Evolutionary conservation across 331 rosid genomes (phyloP), one percentile per base, ranked within the genome.

Genomic region (Dryas integrifolia): DNA sequence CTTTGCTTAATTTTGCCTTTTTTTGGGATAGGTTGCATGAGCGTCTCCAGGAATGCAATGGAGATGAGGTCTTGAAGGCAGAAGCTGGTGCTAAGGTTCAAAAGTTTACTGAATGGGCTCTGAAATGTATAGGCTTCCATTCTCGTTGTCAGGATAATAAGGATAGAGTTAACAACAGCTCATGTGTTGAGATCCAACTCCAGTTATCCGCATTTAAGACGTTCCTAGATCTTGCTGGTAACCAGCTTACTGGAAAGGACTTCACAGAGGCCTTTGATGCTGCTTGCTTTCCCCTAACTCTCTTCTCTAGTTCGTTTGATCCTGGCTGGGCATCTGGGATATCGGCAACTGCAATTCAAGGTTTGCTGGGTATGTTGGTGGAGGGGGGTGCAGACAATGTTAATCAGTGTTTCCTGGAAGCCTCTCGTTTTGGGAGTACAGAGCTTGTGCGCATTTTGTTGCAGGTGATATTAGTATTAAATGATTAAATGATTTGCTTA

Each of bases 321-420:
- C 92, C 92, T 65, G 89, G 92, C 47, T 90, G 96, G 94, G 94
- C 94, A 58, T 83, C 83, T 77, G 92, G 94, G 68, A 79, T 88
- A 51, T 91, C 97, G 30, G 92, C 91, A 26, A 82, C 92, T 38
- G 92, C 92, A 67, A 85, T 89, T 79, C 96, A 89, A 74, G 97
- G 97, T 66, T 80, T 91, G 76, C 82, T 91, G 53, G 88, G 86
- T 71, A 85, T 91, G 89, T 62, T 91, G 79, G 96, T 91, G 62
- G 97, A 88, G 71, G 97, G 96, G 53, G 97, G 97, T 69, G 97
- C 97, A n/a, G 97, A 91, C 81, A 91, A 91, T 77, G 92, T 91
- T 46, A 91, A 87, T 83, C 97, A 91, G 79, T 91, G 97, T 77
- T 88, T 91, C 79, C 85, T 91, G 71, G 97, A 91, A 84, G 97